These are phyloP conservation scores for Calonectria pteridis DNA, from an alignment of 2,329 filamentous ascomycete species.

Conservation along the genomic window DNA sequence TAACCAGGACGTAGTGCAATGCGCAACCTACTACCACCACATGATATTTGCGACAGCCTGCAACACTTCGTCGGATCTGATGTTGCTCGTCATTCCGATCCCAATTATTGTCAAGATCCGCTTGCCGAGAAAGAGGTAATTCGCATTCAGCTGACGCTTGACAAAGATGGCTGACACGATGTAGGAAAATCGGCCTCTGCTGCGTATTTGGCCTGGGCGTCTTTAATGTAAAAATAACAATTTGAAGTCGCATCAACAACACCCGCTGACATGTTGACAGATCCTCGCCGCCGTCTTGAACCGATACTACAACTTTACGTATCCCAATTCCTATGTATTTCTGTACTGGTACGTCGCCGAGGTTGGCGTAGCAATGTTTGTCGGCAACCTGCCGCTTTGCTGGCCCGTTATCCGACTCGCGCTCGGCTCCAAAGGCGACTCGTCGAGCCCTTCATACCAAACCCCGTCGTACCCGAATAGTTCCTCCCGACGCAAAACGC, in stretches of 20 bases:
- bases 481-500: conserved; percentile 35
- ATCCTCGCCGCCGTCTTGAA: conserved; percentile 71
- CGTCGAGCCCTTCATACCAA: conserved; percentile 37
- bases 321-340: conserved; percentile 68
- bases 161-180: background rate
- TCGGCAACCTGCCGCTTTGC: conserved; percentile 71
- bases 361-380: conserved; percentile 69
- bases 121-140: conserved; percentile 49
- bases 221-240: conserved; percentile 52
- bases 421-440: conserved; percentile 38
- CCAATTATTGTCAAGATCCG: conserved; percentile 57
- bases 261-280: conserved; percentile 41
- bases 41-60: conserved; percentile 61
- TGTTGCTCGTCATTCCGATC: conserved; percentile 59
- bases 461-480: conserved; percentile 35
- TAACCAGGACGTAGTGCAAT: conserved; percentile 49
- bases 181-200: conserved; percentile 65
- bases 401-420: conserved; percentile 67
- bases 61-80: conserved; percentile 60
- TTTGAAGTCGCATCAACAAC: background rate
- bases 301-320: conserved; percentile 71
- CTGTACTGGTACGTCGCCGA: conserved; percentile 73
- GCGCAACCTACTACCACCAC: conserved; percentile 60
- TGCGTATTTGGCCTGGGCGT: conserved; percentile 68
- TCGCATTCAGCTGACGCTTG: background rate